Evolutionary conservation across 768 basidiomycete species (phyloP).

Genomic region (Tylopilus sp.): DNA sequence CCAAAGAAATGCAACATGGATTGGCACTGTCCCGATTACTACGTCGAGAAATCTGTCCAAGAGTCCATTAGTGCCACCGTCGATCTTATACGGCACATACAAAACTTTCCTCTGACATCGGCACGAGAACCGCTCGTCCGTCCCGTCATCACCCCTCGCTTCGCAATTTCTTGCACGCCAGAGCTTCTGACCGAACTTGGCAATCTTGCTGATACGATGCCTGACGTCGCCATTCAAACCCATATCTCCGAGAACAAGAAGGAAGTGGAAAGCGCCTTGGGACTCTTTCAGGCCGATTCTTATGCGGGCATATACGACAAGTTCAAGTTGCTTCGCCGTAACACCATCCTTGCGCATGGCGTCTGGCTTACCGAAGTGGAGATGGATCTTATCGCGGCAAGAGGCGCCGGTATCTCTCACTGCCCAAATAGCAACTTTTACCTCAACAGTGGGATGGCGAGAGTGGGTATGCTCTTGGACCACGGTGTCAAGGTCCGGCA

Average conservation of each 20-base stretch:
- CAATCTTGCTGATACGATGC: constrained; percentile 52
- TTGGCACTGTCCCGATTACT: constrained; percentile 70
- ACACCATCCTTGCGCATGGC: constrained; percentile 87
- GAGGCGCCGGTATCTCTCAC: constrained; percentile 78
- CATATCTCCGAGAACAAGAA: constrained; percentile 83
- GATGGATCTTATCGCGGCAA: constrained; percentile 61
- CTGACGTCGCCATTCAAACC: constrained; percentile 78
- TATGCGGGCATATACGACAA: constrained; percentile 85
- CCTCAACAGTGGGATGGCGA: constrained; percentile 79
- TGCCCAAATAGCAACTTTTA: constrained; percentile 96
- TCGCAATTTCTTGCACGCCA: constrained; percentile 84
- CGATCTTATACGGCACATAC: constrained; percentile 67
- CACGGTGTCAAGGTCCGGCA: constrained; percentile 73
- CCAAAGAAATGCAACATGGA: constrained; percentile 35
- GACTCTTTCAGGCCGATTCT: constrained; percentile 62
- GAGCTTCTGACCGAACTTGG: constrained; percentile 65
- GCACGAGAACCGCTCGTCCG: constrained; percentile 62
- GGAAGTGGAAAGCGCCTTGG: constrained; percentile 65
- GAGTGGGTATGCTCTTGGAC: constrained; percentile 77
- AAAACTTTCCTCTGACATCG: constrained; percentile 41
- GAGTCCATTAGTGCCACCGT: constrained; percentile 61
- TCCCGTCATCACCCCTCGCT: constrained; percentile 93
- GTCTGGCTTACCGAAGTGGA: constrained; percentile 76
- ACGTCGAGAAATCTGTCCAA: constrained; percentile 60
- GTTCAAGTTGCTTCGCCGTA: constrained; percentile 67